These are phyloP conservation scores for Geotrichum bryndzae DNA, from an alignment of 1,139 yeast species.

Conservation along the genomic window DNA sequence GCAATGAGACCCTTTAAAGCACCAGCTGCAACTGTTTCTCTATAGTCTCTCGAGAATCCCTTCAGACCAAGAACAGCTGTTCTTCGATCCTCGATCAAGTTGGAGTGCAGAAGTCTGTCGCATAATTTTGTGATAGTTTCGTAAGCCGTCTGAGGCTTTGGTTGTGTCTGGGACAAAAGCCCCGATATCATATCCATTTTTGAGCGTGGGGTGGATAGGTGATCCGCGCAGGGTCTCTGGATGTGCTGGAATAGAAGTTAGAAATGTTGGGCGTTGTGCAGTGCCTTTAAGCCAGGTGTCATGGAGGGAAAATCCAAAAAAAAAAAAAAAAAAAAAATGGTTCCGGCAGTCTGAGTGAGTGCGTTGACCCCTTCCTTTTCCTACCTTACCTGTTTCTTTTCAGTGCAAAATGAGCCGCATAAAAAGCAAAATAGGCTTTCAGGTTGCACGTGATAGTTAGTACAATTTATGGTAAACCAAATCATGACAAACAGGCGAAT, in stretches of 20 bases:
- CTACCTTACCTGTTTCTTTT: background rate
- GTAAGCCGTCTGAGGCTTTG: constrained; percentile 60
- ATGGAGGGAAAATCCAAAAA: background rate
- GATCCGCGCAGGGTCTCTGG: background rate
- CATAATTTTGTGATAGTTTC: constrained; percentile 87
- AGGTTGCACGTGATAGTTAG: background rate
- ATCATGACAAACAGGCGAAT: background rate
- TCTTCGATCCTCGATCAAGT: constrained; percentile 74
- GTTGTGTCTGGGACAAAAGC: constrained; percentile 42
- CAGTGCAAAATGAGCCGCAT: background rate
- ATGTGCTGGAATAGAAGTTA: background rate
- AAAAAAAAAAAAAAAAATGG: background rate
- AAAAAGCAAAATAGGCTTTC: too few species aligned
- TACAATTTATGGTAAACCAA: too few species aligned
- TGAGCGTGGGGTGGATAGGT: background rate
- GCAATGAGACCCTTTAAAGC: constrained; percentile 72
- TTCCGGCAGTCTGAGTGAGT: background rate
- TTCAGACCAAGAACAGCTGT: constrained; percentile 89
- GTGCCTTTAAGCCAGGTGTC: background rate
- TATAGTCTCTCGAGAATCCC: constrained; percentile 80
- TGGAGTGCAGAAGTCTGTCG: constrained; percentile 80
- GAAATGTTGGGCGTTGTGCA: background rate
- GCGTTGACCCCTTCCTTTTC: background rate
- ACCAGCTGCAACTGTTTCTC: constrained; percentile 86
- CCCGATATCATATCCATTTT: constrained; percentile 44